phyloP scores from a whole-genome alignment of 1,284 basidiomycete species.

The Naganishia sp. region DNA sequence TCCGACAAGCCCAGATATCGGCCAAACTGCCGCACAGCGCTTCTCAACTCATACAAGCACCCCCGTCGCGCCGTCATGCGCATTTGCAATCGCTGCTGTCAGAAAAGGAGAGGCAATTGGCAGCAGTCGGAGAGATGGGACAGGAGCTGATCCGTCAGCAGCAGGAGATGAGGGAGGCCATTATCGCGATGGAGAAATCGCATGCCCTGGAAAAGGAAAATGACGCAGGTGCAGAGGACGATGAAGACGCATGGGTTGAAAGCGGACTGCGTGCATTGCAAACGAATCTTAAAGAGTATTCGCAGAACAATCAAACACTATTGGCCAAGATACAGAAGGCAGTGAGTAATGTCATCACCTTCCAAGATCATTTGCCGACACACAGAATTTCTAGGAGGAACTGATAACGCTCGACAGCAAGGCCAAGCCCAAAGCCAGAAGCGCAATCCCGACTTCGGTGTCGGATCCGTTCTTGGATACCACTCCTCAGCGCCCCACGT shows the following conservation, averaged over 20 bases:
- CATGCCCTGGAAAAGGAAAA: constrained; percentile 60
- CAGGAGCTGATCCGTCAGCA: constrained; percentile 88
- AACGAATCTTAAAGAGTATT: constrained; percentile 22
- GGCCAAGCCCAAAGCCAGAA: constrained; percentile 9
- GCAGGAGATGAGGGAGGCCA: constrained; percentile 83
- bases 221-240: constrained; percentile 58
- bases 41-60: constrained; percentile 20
- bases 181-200: constrained; percentile 67
- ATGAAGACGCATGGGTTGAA: constrained; percentile 54
- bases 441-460: constrained; percentile 4
- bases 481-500: constrained; percentile 9
- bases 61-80: constrained; percentile 33
- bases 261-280: constrained; percentile 24
- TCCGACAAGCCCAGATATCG: constrained; percentile 15
- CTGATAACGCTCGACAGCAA: constrained; percentile 25
- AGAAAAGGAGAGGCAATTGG: constrained; percentile 83
- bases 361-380: too few relatives aligned
- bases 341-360: constrained; percentile 1
- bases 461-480: constrained; percentile 20
- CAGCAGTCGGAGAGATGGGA: constrained; percentile 83
- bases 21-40: constrained; percentile 18
- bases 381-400: constrained; percentile 5
- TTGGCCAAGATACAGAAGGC: constrained; percentile 19
- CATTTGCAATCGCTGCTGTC: constrained; percentile 78
- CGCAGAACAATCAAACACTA: constrained; percentile 16